Evolutionary conservation across 2,329 filamentous ascomycete species (phyloP).

Genomic region (Ophiocordyceps camponoti-leonardi): DNA sequence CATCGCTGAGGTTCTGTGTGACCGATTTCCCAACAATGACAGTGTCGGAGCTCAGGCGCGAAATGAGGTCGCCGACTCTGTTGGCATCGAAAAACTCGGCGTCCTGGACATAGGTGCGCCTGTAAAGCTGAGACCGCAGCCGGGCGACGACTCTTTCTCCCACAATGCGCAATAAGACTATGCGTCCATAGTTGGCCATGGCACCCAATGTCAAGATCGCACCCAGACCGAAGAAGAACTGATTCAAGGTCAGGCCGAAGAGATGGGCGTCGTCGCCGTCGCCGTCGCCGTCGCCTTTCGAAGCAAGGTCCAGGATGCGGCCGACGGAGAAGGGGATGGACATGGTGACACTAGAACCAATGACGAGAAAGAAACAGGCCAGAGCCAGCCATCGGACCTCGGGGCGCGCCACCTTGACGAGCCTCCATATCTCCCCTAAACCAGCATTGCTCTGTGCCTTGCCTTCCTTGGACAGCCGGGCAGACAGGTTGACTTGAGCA

Average conservation of each 20-base stretch:
- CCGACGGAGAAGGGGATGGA: constrained; percentile 93
- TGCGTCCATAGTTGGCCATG: constrained; percentile 80
- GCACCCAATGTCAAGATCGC: constrained; percentile 68
- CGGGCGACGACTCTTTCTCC: constrained; percentile 88
- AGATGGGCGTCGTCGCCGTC: constrained; percentile 51
- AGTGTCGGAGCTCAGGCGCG: constrained; percentile 84
- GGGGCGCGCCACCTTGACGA: constrained; percentile 77
- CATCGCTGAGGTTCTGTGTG: constrained; percentile 93
- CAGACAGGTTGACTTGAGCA: constrained; percentile 76
- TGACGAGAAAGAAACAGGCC: constrained; percentile 70
- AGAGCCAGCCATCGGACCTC: constrained; percentile 61
- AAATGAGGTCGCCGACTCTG: constrained; percentile 88
- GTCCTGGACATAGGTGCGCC: constrained; percentile 88
- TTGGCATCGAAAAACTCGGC: constrained; percentile 99
- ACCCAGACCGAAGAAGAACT: constrained; percentile 75
- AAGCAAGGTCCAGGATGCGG: constrained; percentile 83
- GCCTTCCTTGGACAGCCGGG: constrained; percentile 73
- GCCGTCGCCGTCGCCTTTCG: constrained; percentile 47
- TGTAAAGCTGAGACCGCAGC: constrained; percentile 76
- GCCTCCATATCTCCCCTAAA: constrained; percentile 61
- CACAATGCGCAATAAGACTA: constrained; percentile 83
- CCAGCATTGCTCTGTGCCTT: constrained; percentile 41
- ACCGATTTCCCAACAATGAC: constrained; percentile 98
- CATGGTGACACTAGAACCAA: constrained; percentile 89
- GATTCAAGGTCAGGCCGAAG: constrained; percentile 68